Percentiles rank a stretch among this genome's conserved stretches.
Evolutionary conservation across 2,329 filamentous ascomycete genomes (phyloP).

Genomic region (Zymoseptoria ardabiliae): DNA sequence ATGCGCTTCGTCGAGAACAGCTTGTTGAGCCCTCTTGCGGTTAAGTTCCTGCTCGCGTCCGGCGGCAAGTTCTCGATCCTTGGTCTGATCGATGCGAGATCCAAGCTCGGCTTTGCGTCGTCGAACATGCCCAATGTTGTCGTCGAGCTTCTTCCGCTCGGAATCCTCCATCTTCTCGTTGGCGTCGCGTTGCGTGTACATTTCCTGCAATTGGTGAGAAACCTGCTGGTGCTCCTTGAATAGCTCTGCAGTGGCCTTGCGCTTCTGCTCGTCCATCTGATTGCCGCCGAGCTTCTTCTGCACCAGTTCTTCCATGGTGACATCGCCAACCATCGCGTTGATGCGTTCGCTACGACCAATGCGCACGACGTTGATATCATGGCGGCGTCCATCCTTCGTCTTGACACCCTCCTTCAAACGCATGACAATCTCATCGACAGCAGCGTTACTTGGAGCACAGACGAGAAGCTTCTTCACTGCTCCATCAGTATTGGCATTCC

Average conservation of each 20-base stretch:
- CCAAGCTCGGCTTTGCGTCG: conserved; percentile 69
- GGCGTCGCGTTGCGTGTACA: conserved; percentile 59
- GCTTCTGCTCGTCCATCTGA: conserved; percentile 33
- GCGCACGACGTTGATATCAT: conserved; percentile 80
- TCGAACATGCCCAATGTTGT: conserved; percentile 71
- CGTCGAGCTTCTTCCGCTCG: conserved; percentile 59
- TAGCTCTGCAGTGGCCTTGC: conserved; percentile 54
- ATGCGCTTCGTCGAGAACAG: conserved; percentile 83
- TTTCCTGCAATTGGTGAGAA: conserved; percentile 59
- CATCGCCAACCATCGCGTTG: conserved; percentile 79
- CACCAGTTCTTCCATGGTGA: conserved; percentile 89
- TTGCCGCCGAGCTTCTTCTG: conserved; percentile 55
- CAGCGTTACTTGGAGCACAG: conserved; percentile 96
- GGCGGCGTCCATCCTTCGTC: conserved; percentile 62
- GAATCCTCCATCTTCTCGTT: conserved; percentile 22
- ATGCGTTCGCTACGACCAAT: conserved; percentile 88
- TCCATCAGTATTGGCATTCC: conserved; percentile 21
- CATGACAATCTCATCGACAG: conserved; percentile 91
- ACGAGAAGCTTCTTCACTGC: conserved; percentile 79
- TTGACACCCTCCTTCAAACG: conserved; percentile 83
- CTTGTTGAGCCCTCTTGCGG: conserved; percentile 76
- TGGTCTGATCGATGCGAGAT: conserved; percentile 75
- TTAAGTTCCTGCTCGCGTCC: conserved; percentile 81
- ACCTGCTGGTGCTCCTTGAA: conserved; percentile 60
- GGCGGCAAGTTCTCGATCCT: conserved; percentile 75